These are phyloP conservation scores for Chlorociboria aeruginascens DNA, from an alignment of 495 filamentous ascomycete genomes.

Conservation along the genomic window DNA sequence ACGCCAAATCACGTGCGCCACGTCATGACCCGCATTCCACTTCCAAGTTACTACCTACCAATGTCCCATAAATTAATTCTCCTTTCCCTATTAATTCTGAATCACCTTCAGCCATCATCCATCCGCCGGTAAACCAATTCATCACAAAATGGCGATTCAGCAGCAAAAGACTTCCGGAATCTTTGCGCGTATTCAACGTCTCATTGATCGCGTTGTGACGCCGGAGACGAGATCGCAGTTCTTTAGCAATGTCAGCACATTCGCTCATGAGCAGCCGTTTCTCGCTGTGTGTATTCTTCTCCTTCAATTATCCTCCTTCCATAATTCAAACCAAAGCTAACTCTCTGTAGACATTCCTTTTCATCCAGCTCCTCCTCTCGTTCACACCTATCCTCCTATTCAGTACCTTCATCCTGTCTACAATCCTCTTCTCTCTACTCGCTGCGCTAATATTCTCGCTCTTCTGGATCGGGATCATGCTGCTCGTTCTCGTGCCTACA, in stretches of 20 bases:
- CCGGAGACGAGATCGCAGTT: conserved; percentile 8
- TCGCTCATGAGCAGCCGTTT: conserved; percentile 15
- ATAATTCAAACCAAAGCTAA: background rate
- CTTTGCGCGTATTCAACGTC: conserved; percentile 1
- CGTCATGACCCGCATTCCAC: too few species aligned
- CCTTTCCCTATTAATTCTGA: too few species aligned
- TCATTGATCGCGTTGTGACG: conserved; percentile 10
- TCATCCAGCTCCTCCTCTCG: conserved; percentile 15
- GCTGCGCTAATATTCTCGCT: conserved; percentile 46
- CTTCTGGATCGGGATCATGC: conserved; percentile 49
- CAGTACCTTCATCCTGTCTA: conserved; percentile 40
- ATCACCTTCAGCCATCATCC: too few species aligned
- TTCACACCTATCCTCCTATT: conserved; percentile 39
- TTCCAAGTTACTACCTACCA: too few species aligned
- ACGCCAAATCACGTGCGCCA: too few species aligned
- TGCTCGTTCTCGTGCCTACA: conserved; percentile 49
- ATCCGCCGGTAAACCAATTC: background rate
- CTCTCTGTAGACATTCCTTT: conserved; percentile 11
- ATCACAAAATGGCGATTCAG: conserved; percentile 12
- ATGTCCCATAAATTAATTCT: too few species aligned
- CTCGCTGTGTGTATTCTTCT: conserved; percentile 9
- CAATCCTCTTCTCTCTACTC: conserved; percentile 41
- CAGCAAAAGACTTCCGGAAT: conserved; percentile 10
- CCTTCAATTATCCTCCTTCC: background rate
- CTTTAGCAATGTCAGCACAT: conserved; percentile 4